Percentiles rank a stretch among this genome's conserved stretches.
phyloP scores from a whole-genome alignment of 2,329 filamentous ascomycete species.

The Helotiales sp. region DNA sequence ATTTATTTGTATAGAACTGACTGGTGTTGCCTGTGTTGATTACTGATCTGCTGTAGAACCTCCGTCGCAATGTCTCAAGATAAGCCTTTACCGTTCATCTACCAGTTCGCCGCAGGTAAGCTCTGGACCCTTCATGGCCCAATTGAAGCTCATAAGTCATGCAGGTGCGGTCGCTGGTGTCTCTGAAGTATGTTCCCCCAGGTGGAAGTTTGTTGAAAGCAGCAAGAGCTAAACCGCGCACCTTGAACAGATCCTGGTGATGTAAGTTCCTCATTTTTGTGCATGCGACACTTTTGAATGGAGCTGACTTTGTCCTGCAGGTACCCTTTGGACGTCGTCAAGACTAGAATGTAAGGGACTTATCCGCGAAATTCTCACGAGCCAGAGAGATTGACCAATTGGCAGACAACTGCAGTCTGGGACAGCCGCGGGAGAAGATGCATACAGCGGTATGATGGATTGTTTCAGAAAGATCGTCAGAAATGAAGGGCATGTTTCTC shows the following conservation, averaged over 20 bases:
- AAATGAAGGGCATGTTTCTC: conserved; percentile 78
- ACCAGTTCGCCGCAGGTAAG: conserved; percentile 92
- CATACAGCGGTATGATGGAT: conserved; percentile 96
- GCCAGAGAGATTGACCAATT: conserved; percentile 23
- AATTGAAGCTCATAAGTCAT: conserved; percentile 40
- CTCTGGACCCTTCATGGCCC: conserved; percentile 31
- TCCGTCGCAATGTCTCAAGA: conserved; percentile 63
- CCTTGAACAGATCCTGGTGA: conserved; percentile 75
- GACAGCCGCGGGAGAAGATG: conserved; percentile 73
- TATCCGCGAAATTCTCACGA: neutral
- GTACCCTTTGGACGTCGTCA: conserved; percentile 98
- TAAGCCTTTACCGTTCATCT: conserved; percentile 86
- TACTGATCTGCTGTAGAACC: conserved; percentile 5
- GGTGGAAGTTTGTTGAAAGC: neutral
- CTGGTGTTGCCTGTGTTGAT: neutral
- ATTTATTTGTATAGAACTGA: neutral
- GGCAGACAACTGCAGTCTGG: conserved; percentile 84
- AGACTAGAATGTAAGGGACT: conserved; percentile 85
- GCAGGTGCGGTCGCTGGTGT: conserved; percentile 92
- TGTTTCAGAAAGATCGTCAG: conserved; percentile 97
- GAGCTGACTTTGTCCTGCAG: conserved; percentile 53
- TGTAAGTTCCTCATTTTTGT: conserved; percentile 59
- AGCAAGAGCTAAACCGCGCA: conserved; percentile 30
- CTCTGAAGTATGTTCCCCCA: conserved; percentile 75
- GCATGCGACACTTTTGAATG: conserved; percentile 4